These are phyloP conservation scores for Drechslerella coelobrocha DNA, from an alignment of 2,329 filamentous ascomycete genomes.

Conservation along the genomic window DNA sequence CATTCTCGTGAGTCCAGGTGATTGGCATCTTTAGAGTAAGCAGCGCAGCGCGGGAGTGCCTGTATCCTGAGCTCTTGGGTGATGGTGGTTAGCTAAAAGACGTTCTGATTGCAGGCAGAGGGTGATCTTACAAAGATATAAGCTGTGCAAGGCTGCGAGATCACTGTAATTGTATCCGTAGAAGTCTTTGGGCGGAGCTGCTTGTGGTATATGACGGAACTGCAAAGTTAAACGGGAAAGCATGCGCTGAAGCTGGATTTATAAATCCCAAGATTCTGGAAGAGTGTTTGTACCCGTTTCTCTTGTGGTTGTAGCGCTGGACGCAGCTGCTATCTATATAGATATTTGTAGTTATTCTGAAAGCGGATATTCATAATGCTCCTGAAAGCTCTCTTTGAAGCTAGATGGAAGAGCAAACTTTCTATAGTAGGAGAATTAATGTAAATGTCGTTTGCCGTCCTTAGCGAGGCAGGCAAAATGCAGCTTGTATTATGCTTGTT, in stretches of 20 bases:
- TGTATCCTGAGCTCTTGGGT: not conserved
- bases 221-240: slow-evolving; percentile 12
- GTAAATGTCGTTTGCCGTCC: slow-evolving; percentile 15
- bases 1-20: slow-evolving; percentile 50
- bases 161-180: slow-evolving; percentile 14
- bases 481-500: slow-evolving; percentile 11
- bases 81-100: not conserved
- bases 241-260: slow-evolving; percentile 36
- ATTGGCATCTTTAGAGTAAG: slow-evolving; percentile 39
- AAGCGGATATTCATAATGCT: slow-evolving; percentile 4
- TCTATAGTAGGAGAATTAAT: not conserved
- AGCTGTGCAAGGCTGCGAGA: slow-evolving; percentile 5
- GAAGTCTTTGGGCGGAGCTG: slow-evolving; percentile 29
- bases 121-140: too few relatives aligned
- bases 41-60: not conserved
- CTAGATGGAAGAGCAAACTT: not conserved
- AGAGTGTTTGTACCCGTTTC: slow-evolving; percentile 29
- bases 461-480: slow-evolving; percentile 10
- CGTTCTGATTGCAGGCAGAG: not conserved
- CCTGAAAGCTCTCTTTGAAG: slow-evolving; percentile 21
- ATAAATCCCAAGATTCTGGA: slow-evolving; percentile 22
- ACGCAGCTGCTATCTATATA: too few relatives aligned
- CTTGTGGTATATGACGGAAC: slow-evolving; percentile 6
- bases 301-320: not conserved
- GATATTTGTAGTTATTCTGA: not conserved